Evolutionary conservation across 805 yeast genomes (phyloP), one percentile per base, ranked within the genome.

Genomic region (Sugiyamaella floridensis): DNA sequence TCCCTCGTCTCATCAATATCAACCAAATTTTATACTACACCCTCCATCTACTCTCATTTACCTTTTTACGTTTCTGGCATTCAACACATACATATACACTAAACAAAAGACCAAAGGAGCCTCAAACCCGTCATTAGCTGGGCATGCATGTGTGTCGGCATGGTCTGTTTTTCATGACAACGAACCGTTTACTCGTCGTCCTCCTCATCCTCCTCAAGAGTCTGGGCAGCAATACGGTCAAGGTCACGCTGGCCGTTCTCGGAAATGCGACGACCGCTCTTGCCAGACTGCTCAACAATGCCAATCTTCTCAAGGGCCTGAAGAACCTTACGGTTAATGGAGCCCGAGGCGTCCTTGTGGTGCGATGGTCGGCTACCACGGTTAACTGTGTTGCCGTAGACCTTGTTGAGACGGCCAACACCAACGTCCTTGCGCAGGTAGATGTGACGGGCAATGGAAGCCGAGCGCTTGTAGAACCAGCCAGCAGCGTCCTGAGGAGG

Each of bases 391-490:
- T 95, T 95, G 79, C 99, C 99, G 93, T 93, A 93, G 71, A 89
- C 82, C 81, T 89, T 93, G 96, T 92, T 92, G 75, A 93, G 85
- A 75, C 87, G 87, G 83, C 99, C 99, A 69, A 92, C 95, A 86
- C 99, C 99, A 71, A 93, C 96, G 70, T 87, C 87, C 81, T 93
- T 93, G 87, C 97, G 89, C 80, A 93, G 83, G 96, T 93, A 93
- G 79, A 93, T 85, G 90, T 93, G 99, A 83, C 99, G 93, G 73
- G 99, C 99, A 76, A 90, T 89, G 58, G 99, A 92, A 72, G 99
- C 99, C 71, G 99, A 95, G 80, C 99, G 87, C 88, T 87, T 88
- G 96, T 92, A 92, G 87, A 89, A 92, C 99, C 99, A 93, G 73
- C 92, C 89, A 80, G 89, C 98, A 69, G 98, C 79, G 76, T 93